These are phyloP conservation scores for Lachnum nothofagi DNA, from an alignment of 2,329 filamentous ascomycete species.

Conservation along the genomic window DNA sequence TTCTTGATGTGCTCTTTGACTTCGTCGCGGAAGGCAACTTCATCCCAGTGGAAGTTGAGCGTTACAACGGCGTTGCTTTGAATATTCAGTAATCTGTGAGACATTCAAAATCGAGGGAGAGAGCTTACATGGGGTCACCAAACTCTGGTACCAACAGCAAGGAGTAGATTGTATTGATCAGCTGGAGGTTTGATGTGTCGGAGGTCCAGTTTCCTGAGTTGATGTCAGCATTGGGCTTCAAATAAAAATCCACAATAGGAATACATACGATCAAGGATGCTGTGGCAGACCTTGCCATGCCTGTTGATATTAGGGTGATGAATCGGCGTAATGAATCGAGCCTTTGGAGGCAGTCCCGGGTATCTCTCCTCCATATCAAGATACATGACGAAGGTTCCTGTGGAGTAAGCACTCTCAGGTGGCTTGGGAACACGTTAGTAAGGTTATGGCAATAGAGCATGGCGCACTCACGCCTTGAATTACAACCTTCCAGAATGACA, in stretches of 20 bases:
- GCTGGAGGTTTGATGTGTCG: conserved; percentile 8
- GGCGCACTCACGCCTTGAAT: conserved; percentile 5
- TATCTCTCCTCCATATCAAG: conserved; percentile 11
- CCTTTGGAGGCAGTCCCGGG: conserved; percentile 6
- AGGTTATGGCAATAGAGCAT: not conserved
- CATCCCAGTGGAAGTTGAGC: conserved; percentile 12
- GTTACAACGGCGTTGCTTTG: conserved; percentile 8
- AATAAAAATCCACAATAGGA: not conserved
- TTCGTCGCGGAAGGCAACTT: conserved; percentile 10
- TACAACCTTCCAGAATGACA: conserved; percentile 15
- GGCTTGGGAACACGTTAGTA: not conserved
- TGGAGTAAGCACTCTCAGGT: conserved; percentile 7
- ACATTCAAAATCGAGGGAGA: not conserved
- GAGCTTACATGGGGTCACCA: conserved; percentile 7
- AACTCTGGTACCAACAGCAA: conserved; percentile 11
- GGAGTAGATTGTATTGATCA: conserved; percentile 11
- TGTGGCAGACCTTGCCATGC: conserved; percentile 13
- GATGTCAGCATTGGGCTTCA: not conserved
- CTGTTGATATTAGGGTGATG: conserved; percentile 14
- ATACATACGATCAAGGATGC: conserved; percentile 6
- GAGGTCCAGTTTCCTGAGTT: conserved; percentile 9
- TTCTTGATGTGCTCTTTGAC: conserved; percentile 8
- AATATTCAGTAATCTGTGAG: not conserved
- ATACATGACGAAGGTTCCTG: conserved; percentile 8
- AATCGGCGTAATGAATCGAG: conserved; percentile 11